A percentile compares a stretch with the other conserved stretches of the same genome.
phyloP scores from a whole-genome alignment of 805 yeast genomes.

The Yamadazyma paraphyllophila region DNA sequence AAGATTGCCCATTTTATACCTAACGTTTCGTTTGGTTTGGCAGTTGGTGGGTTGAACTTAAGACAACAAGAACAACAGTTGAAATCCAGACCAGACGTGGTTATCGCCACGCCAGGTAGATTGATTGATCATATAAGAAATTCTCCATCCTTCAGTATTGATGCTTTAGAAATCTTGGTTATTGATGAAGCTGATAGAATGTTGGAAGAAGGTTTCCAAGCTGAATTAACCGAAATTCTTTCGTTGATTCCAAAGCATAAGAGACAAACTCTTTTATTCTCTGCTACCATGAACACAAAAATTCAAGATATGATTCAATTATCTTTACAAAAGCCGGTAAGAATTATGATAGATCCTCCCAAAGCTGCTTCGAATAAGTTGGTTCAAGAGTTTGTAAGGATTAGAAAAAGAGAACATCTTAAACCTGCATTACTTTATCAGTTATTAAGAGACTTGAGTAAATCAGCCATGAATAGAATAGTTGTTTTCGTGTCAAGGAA shows the following conservation, averaged over 20 bases:
- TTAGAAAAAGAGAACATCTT: constrained; percentile 80
- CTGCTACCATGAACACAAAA: constrained; percentile 97
- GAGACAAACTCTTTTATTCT: constrained; percentile 90
- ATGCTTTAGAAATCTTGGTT: constrained; percentile 86
- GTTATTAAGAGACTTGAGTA: constrained; percentile 65
- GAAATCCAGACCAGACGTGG: constrained; percentile 90
- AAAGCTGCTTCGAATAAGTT: constrained; percentile 90
- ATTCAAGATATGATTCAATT: constrained; percentile 85
- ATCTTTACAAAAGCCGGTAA: constrained; percentile 84
- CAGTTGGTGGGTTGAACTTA: constrained; percentile 96
- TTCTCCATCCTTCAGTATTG: constrained; percentile 89
- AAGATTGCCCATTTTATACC: constrained; percentile 75
- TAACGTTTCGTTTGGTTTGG: constrained; percentile 83
- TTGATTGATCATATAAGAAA: constrained; percentile 95
- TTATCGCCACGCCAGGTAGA: constrained; percentile 98
- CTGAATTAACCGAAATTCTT: constrained; percentile 87
- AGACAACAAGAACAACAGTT: constrained; percentile 95
- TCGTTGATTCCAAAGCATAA: constrained; percentile 76
- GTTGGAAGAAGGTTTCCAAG: constrained; percentile 98
- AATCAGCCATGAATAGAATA: constrained; percentile 61
- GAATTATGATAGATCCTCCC: constrained; percentile 96
- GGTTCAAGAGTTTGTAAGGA: constrained; percentile 90
- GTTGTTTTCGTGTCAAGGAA: constrained; percentile 92
- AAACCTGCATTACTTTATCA: constrained; percentile 82
- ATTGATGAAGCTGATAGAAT: constrained; percentile 98